Evolutionary conservation across 345 rosid species (phyloP).

Genomic region (Streptanthus diversifolius): DNA sequence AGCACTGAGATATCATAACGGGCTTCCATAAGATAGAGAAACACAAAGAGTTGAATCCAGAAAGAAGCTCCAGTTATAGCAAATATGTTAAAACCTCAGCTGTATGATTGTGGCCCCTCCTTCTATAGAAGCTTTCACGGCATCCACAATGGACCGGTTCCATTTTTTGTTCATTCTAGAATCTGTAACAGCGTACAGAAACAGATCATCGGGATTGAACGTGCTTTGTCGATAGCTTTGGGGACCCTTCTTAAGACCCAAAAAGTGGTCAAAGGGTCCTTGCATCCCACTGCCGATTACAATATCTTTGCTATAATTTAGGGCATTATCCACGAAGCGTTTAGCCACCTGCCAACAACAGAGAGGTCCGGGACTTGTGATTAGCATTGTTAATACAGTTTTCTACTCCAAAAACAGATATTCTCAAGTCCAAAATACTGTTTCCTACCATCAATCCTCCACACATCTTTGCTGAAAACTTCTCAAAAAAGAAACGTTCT

Average conservation of each 20-base stretch:
- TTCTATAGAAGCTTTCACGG: conserved; percentile 70
- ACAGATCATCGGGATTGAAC: conserved; percentile 62
- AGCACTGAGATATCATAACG: not conserved
- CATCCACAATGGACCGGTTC: conserved; percentile 60
- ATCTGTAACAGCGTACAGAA: conserved; percentile 89
- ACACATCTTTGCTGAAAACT: too few species aligned
- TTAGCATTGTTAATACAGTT: not conserved
- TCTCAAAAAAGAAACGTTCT: not conserved
- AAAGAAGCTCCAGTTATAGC: not conserved
- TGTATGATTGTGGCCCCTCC: conserved; percentile 95
- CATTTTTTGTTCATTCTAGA: conserved; percentile 76
- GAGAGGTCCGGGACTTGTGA: not conserved
- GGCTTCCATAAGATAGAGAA: not conserved
- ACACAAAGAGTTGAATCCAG: conserved; percentile 1
- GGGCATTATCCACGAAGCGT: conserved; percentile 51
- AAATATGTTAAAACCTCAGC: conserved; percentile 48
- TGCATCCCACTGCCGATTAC: conserved; percentile 76
- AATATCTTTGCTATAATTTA: conserved; percentile 79
- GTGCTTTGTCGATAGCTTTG: conserved; percentile 27
- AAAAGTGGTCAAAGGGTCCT: conserved; percentile 91
- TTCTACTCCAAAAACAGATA: not conserved
- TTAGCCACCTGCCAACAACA: conserved; percentile 66
- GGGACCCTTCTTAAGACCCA: conserved; percentile 49
- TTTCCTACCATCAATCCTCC: too few species aligned
- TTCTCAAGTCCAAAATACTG: too few species aligned